A percentile compares a stretch with the other conserved stretches of the same genome.
These are phyloP conservation scores for Euphorbia celastroides DNA, from an alignment of 441 rosid species.

Conservation along the genomic window DNA sequence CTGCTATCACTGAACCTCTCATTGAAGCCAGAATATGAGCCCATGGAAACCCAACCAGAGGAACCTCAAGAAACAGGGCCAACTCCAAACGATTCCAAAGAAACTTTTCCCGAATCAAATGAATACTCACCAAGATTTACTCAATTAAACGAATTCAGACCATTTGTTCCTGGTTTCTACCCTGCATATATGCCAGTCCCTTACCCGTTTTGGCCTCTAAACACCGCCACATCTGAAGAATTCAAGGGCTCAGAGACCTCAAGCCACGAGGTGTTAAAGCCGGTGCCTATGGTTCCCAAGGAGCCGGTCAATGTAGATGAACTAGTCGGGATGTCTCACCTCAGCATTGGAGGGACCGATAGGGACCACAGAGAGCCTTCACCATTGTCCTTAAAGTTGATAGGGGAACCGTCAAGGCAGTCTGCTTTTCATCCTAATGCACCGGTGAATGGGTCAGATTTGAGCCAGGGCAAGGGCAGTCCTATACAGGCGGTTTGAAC, in stretches of 20 bases:
- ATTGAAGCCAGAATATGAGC: constrained; percentile 51
- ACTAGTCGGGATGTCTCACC: constrained; percentile 75
- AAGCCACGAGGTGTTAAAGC: constrained; percentile 68
- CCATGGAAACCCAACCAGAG: constrained; percentile 38
- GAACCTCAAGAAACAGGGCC: constrained; percentile 38
- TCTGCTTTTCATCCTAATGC: constrained; percentile 67
- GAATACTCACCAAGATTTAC: constrained; percentile 14
- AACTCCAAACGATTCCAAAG: no score
- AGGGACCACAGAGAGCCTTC: constrained; percentile 44
- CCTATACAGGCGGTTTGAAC: no score
- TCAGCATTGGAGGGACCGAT: constrained; percentile 46
- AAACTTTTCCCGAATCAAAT: neutral
- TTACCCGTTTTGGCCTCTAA: constrained; percentile 50
- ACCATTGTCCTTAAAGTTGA: constrained; percentile 53
- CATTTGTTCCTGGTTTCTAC: constrained; percentile 39
- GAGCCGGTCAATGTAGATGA: constrained; percentile 74
- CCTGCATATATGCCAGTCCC: constrained; percentile 33
- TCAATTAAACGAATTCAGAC: constrained; percentile 18
- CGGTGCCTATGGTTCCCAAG: constrained; percentile 58
- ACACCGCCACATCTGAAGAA: constrained; percentile 31
- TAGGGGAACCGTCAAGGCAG: neutral
- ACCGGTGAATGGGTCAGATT: constrained; percentile 38
- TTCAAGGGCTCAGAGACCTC: constrained; percentile 26
- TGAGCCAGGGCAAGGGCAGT: constrained; percentile 52
- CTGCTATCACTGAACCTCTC: constrained; percentile 64